Percentiles rank a stretch among this genome's conserved stretches.
Conservation (phyloP, 2,329 filamentous ascomycete species). For the Ophiosphaerella narmari region DNA sequence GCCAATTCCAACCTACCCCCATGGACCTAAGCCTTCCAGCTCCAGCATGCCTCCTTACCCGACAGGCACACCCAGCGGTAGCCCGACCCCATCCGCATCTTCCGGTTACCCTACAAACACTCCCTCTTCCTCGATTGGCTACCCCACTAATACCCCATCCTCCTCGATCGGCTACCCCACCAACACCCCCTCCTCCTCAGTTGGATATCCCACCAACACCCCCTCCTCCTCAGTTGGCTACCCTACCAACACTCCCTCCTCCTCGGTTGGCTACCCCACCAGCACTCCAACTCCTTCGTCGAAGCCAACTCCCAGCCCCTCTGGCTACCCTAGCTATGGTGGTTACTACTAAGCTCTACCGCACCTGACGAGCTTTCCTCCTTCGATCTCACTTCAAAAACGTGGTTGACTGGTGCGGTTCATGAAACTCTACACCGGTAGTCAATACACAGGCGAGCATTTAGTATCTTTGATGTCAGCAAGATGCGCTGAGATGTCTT, state of each 20-base stretch:
- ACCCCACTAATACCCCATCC: slow-evolving; percentile 1
- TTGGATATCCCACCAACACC: slow-evolving; percentile 5
- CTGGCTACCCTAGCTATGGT: slow-evolving; percentile 14
- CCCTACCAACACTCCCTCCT: slow-evolving; percentile 8
- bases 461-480: slow-evolving; percentile 6
- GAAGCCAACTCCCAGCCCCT: slow-evolving; percentile 14
- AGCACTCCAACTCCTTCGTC: slow-evolving; percentile 5
- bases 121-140: slow-evolving; percentile 4
- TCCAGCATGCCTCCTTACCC: slow-evolving; percentile 26
- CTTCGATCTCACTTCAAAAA: slow-evolving; percentile 3
- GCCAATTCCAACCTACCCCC: slow-evolving; percentile 8
- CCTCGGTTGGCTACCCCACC: slow-evolving; percentile 18
- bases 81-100: slow-evolving; percentile 1
- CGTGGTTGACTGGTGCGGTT: slow-evolving; percentile 6
- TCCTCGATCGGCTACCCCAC: slow-evolving; percentile 3
- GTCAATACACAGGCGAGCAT: slow-evolving; percentile 5
- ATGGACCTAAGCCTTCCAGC: slow-evolving; percentile 16
- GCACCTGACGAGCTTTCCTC: slow-evolving; percentile 1
- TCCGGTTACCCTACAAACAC: background rate
- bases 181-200: slow-evolving; percentile 1
- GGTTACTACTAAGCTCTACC: slow-evolving; percentile 13
- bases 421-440: background rate
- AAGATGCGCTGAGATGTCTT: slow-evolving; percentile 5
- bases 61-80: slow-evolving; percentile 10
- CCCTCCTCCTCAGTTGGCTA: slow-evolving; percentile 21